Conservation (phyloP, 2,329 filamentous ascomycete species). For the Tolypocladium ovalisporum region DNA sequence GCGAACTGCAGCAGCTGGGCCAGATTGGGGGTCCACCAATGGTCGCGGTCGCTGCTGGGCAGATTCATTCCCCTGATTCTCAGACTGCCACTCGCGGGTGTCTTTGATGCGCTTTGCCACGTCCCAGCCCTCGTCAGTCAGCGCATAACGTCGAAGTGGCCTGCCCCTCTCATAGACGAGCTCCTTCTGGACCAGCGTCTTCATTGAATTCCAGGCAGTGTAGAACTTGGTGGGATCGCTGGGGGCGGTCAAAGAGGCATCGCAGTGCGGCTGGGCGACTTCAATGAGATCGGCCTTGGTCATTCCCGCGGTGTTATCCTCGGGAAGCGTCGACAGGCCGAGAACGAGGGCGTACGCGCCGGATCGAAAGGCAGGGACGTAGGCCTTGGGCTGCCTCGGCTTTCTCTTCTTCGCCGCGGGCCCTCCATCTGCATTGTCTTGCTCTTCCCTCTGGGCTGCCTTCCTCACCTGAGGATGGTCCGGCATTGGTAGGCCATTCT, state of each 20-base stretch:
- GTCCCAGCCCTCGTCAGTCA: slow-evolving; percentile 73
- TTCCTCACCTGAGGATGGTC: slow-evolving; percentile 38
- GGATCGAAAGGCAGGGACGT: slow-evolving; percentile 62
- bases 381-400: slow-evolving; percentile 48
- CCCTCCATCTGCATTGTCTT: slow-evolving; percentile 22
- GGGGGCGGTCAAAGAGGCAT: slow-evolving; percentile 61
- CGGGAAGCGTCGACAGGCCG: slow-evolving; percentile 49
- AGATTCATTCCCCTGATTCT: slow-evolving; percentile 7
- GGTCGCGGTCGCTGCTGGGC: not conserved
- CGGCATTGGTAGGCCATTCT: slow-evolving; percentile 60
- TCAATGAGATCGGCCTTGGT: slow-evolving; percentile 60
- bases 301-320: slow-evolving; percentile 42
- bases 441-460: slow-evolving; percentile 21
- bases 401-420: slow-evolving; percentile 41
- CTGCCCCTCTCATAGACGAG: slow-evolving; percentile 61
- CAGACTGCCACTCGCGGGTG: slow-evolving; percentile 27
- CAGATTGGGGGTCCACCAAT: not conserved
- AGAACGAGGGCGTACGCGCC: slow-evolving; percentile 64
- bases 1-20: not conserved
- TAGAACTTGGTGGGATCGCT: slow-evolving; percentile 58
- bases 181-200: slow-evolving; percentile 62
- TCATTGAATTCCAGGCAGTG: slow-evolving; percentile 78
- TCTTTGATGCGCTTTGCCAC: slow-evolving; percentile 54
- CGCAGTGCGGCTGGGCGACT: slow-evolving; percentile 59
- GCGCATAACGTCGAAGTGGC: slow-evolving; percentile 54